Conservation (phyloP, 23 red algal genomes). For the Gracilaria domingensis region DNA sequence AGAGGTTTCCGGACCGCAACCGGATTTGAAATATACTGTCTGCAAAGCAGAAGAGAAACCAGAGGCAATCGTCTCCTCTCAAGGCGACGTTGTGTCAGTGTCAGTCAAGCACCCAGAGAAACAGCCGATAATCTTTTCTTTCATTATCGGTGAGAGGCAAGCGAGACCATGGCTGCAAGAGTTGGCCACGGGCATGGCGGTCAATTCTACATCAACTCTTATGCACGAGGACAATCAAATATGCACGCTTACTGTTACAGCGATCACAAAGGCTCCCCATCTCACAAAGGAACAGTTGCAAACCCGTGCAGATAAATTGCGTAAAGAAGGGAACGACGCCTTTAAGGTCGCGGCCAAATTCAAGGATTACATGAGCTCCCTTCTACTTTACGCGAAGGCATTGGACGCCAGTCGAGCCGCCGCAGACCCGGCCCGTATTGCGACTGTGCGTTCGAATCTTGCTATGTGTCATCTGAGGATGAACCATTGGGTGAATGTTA, state of each 20-base stretch:
- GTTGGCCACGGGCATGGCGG: constrained; percentile 1
- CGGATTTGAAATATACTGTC: neutral
- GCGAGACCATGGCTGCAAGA: constrained; percentile 42
- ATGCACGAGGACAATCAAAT: constrained; percentile 2
- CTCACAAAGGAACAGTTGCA: neutral
- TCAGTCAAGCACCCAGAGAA: neutral
- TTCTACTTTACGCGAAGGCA: constrained; percentile 50
- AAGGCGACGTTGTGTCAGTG: constrained; percentile 15
- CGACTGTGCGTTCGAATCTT: constrained; percentile 32
- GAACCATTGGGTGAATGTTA: constrained; percentile 44
- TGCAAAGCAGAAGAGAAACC: neutral
- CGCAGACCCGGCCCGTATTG: constrained; percentile 7
- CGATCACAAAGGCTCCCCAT: neutral
- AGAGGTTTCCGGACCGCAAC: neutral
- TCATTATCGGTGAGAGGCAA: constrained; percentile 30
- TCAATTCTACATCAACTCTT: constrained; percentile 14
- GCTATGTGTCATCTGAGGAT: constrained; percentile 35
- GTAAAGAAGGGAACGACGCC: constrained; percentile 41
- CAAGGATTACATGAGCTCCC: constrained; percentile 28
- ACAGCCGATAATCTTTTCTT: constrained; percentile 7
- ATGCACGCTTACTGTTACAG: constrained; percentile 18
- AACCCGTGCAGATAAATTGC: constrained; percentile 21
- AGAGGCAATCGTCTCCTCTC: neutral
- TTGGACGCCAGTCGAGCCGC: constrained; percentile 1
- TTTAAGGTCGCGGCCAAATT: constrained; percentile 31